Base-by-base conservation (phyloP, 2,329 filamentous ascomycete species). In the Talaromyces sp. region DNA sequence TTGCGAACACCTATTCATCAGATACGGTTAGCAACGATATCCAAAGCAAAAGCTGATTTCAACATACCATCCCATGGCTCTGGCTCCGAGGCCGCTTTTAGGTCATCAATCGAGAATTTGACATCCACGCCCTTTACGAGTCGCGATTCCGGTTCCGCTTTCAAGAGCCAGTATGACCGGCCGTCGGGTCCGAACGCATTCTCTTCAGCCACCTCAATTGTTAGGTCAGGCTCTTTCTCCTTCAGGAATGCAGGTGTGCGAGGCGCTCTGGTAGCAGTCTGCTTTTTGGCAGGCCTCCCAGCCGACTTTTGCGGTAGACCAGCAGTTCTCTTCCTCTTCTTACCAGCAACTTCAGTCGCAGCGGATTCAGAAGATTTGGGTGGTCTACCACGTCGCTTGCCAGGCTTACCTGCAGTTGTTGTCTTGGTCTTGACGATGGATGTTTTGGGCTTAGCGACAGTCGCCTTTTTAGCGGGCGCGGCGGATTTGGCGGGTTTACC, bases 51-150 rank as follows among this genome's bases (percentile, higher is more conserved):
- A 35, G 33, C 2, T n/a, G 17, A 13, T 19, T 2, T 2, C 41
- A 39, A 79, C 83, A 69, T 76, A 89, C 90, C 94, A 74, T 95
- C 89, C 94, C 94, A 99, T 0, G 89, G 87, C 69, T 97, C 93
- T 1, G 93, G 91, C 66, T 84, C 81, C 0, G 79, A 85, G 67
- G 84, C 88, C 0, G 84, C 82, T 13, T 83, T 81, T 36, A 99
- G 76, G 70, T 97, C 92, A 67, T 97, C 91, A 67, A 99, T 97
- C 0, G 91, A 95, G 75, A 97, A 99, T 64, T 85, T 88, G 46
- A 97, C 90, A 69, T 97, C 92, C 53, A 89, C 79, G 0, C 91
- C 93, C 56, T 91, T 93, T 70, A 96, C 91, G 15, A 91, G 77
- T 5, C 94, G 87, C 3, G 91, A 85, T 66, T 96, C 89, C 0